A percentile compares a stretch with the other conserved stretches of the same genome.
Evolutionary conservation across 441 rosid species (phyloP).

Genomic region (Erodium moschatum): DNA sequence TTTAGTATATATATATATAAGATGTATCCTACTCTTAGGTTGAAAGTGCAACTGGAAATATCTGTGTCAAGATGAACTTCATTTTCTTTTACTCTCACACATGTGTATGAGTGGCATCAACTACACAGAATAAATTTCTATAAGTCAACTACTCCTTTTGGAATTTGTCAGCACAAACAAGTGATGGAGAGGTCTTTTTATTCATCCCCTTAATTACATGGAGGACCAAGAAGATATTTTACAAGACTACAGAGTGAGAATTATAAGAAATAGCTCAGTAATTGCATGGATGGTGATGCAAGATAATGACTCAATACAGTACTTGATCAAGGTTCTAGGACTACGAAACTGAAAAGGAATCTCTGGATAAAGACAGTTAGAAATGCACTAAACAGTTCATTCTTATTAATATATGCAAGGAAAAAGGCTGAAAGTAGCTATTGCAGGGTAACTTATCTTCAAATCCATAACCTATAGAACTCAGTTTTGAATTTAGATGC

Average conservation of each 20-base stretch:
- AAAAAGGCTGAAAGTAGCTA: neutral
- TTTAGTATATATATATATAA: constrained; percentile 19
- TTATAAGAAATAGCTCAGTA: neutral
- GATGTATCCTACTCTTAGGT: constrained; percentile 3
- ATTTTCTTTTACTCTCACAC: constrained; percentile 20
- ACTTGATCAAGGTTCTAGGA: neutral
- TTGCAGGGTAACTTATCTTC: neutral
- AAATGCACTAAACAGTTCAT: neutral
- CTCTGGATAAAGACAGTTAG: constrained; percentile 8
- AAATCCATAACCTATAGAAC: neutral
- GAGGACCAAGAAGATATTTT: constrained; percentile 26
- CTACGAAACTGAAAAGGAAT: neutral
- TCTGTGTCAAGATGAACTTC: constrained; percentile 27
- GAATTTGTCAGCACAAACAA: constrained; percentile 10
- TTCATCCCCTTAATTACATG: neutral
- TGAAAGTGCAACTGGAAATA: constrained; percentile 14
- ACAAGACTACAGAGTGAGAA: constrained; percentile 8
- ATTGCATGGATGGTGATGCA: constrained; percentile 11
- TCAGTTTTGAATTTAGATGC: neutral
- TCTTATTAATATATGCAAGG: constrained; percentile 2
- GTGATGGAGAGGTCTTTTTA: neutral
- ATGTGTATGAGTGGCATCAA: constrained; percentile 18
- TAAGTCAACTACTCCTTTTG: constrained; percentile 13
- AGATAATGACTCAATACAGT: neutral
- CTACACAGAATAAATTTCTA: constrained; percentile 11